Evolutionary conservation across 78 protist genomes (phyloP).

Genomic region (Trichosphaerium sp.): DNA sequence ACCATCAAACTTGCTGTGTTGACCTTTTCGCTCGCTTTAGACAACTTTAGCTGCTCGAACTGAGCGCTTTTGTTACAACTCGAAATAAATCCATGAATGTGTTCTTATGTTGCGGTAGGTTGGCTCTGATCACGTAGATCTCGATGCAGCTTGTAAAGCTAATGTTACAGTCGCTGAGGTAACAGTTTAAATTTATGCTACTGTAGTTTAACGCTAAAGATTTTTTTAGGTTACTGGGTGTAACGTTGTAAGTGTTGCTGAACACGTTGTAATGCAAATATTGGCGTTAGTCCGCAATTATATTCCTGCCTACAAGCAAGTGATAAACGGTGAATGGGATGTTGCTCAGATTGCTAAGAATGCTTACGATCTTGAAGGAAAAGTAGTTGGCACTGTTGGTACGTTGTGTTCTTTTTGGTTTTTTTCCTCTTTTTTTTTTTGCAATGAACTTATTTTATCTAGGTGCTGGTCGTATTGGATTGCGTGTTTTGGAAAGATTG

Average conservation of each 20-base stretch:
- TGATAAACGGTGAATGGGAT: slow-evolving; percentile 22
- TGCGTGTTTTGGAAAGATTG: slow-evolving; percentile 12
- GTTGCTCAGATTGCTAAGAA: slow-evolving; percentile 19
- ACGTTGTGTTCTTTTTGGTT: too few species aligned
- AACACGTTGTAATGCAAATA: slow-evolving; percentile 33
- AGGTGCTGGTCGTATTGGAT: slow-evolving; percentile 43
- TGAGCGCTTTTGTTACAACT: too few species aligned
- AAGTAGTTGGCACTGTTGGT: slow-evolving; percentile 29
- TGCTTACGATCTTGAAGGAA: slow-evolving; percentile 30
- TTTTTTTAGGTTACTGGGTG: slow-evolving; percentile 20
- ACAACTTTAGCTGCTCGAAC: too few species aligned
- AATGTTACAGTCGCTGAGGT: too few species aligned
- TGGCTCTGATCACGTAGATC: slow-evolving; percentile 36
- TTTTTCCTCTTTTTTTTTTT: too few species aligned
- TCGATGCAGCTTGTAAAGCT: slow-evolving; percentile 20
- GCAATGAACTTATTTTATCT: too few species aligned
- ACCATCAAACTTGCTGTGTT: too few species aligned
- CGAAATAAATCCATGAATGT: too few species aligned
- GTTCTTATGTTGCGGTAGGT: too few species aligned
- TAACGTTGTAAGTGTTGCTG: slow-evolving; percentile 33
- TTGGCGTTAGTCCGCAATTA: slow-evolving; percentile 29
- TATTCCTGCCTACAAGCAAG: slow-evolving; percentile 8
- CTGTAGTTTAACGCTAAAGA: too few species aligned
- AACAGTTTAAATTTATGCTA: too few species aligned
- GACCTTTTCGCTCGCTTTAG: too few species aligned